phyloP scores from a whole-genome alignment of 148 eudicot genomes.

The Diospyros lotus region DNA sequence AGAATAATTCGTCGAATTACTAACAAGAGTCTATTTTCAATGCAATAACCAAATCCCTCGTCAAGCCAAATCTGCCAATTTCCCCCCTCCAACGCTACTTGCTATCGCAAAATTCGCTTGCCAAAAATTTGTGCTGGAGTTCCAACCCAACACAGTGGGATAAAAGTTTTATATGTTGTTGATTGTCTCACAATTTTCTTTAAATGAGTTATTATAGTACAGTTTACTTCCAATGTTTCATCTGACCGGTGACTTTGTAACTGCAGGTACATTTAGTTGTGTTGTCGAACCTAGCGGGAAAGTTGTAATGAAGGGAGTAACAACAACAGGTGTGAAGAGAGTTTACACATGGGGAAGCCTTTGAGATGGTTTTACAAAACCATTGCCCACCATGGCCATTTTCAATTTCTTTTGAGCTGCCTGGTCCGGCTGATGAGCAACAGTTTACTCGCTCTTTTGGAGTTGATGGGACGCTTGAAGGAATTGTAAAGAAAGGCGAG shows the following conservation, averaged over 20 bases:
- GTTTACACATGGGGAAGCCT: conserved; percentile 40
- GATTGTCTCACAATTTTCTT: background rate
- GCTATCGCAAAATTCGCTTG: too few relatives aligned
- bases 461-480: conserved; percentile 63
- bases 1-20: too few relatives aligned
- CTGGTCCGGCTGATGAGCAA: conserved; percentile 56
- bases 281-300: conserved; percentile 47
- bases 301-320: conserved; percentile 38
- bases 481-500: conserved; percentile 26
- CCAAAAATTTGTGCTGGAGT: too few relatives aligned
- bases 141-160: too few relatives aligned
- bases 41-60: too few relatives aligned
- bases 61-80: too few relatives aligned
- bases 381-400: conserved; percentile 62
- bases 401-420: conserved; percentile 52
- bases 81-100: too few relatives aligned
- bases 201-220: background rate
- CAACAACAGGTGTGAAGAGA: conserved; percentile 53
- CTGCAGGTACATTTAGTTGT: conserved; percentile 47
- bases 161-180: background rate
- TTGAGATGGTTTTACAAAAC: conserved; percentile 63
- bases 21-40: too few relatives aligned
- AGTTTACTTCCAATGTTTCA: background rate
- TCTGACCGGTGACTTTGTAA: conserved; percentile 12
- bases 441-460: conserved; percentile 32